These are phyloP conservation scores for Arthrobotrys entomopaga DNA, from an alignment of 2,329 filamentous ascomycete species.

Conservation along the genomic window DNA sequence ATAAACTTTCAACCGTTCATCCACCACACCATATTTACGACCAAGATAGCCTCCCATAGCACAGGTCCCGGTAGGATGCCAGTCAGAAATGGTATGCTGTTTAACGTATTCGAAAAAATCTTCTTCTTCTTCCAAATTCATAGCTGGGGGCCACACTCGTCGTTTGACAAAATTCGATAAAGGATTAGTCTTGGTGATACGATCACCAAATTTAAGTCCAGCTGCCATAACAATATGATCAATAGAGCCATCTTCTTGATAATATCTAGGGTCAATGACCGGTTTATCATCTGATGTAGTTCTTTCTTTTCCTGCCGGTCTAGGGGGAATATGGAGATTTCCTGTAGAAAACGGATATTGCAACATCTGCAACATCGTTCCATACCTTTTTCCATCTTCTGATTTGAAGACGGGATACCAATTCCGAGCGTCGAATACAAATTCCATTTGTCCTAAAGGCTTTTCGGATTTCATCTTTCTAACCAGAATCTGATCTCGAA, in stretches of 20 bases:
- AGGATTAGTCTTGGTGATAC: slow-evolving; percentile 62
- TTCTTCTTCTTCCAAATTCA: slow-evolving; percentile 48
- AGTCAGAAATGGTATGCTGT: slow-evolving; percentile 61
- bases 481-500: slow-evolving; percentile 58
- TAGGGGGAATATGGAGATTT: slow-evolving; percentile 64
- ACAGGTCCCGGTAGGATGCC: slow-evolving; percentile 64
- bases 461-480: slow-evolving; percentile 61
- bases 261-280: slow-evolving; percentile 64
- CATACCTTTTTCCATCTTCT: slow-evolving; percentile 64
- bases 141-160: slow-evolving; percentile 60
- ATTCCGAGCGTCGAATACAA: slow-evolving; percentile 66
- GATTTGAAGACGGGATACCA: slow-evolving; percentile 63
- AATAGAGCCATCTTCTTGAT: slow-evolving; percentile 62
- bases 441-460: slow-evolving; percentile 65
- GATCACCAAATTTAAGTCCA: slow-evolving; percentile 63
- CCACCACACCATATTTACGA: slow-evolving; percentile 64
- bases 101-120: slow-evolving; percentile 62
- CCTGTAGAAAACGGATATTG: slow-evolving; percentile 68
- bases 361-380: slow-evolving; percentile 66
- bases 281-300: slow-evolving; percentile 59
- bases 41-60: slow-evolving; percentile 62
- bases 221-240: slow-evolving; percentile 65
- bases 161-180: slow-evolving; percentile 61
- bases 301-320: slow-evolving; percentile 19
- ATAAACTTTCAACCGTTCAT: slow-evolving; percentile 64